Conservation (phyloP, 2,329 filamentous ascomycete genomes). For the Trichoderma citrinoviride region DNA sequence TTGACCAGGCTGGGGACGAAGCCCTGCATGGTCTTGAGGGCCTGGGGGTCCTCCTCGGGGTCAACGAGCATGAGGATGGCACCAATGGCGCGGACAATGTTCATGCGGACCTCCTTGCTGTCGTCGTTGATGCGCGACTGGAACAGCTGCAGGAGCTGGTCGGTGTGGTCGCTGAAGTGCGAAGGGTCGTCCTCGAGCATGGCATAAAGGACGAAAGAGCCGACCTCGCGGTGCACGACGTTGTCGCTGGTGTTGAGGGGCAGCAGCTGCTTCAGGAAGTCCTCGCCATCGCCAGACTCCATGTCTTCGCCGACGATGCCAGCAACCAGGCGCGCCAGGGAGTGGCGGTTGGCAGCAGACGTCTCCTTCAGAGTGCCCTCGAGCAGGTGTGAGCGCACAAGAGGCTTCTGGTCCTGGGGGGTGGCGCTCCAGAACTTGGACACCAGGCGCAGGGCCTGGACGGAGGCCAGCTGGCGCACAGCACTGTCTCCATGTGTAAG, state of each 20-base stretch:
- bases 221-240: conserved; percentile 80
- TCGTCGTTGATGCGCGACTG: conserved; percentile 85
- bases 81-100: conserved; percentile 87
- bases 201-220: conserved; percentile 89
- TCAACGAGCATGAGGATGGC: conserved; percentile 85
- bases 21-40: conserved; percentile 71
- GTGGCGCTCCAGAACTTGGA: conserved; percentile 81
- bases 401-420: conserved; percentile 70
- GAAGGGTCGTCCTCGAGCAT: conserved; percentile 85
- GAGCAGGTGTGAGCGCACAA: conserved; percentile 78
- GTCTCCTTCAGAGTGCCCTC: conserved; percentile 80
- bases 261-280: conserved; percentile 75
- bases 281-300: conserved; percentile 68
- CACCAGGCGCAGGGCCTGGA: conserved; percentile 82
- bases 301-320: conserved; percentile 84
- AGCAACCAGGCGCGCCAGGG: conserved; percentile 82
- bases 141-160: conserved; percentile 80
- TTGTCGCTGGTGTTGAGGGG: conserved; percentile 74
- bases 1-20: conserved; percentile 85
- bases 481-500: conserved; percentile 70
- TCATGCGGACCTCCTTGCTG: conserved; percentile 89
- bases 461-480: conserved; percentile 84
- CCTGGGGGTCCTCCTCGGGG: conserved; percentile 75
- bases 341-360: conserved; percentile 74
- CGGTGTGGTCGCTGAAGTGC: conserved; percentile 76